phyloP scores from a whole-genome alignment of 495 filamentous ascomycete genomes.

The Penicillium crystallinum region DNA sequence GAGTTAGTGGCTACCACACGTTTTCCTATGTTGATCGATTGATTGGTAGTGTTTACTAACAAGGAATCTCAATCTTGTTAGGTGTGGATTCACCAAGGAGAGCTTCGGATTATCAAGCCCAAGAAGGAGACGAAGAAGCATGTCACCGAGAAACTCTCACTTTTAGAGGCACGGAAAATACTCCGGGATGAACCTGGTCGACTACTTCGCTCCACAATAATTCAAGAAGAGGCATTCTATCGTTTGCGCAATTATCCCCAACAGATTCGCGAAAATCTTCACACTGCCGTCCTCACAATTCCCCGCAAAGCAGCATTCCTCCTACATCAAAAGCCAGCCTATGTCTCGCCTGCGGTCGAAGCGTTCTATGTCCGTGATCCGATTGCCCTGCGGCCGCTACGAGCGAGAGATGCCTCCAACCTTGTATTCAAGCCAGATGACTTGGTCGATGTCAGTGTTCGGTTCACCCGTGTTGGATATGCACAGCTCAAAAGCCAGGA shows the following conservation, averaged over 20 bases:
- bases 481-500: conserved; percentile 88
- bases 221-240: conserved; percentile 89
- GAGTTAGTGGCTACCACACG: conserved; percentile 45
- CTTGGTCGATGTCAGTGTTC: conserved; percentile 68
- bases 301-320: conserved; percentile 81
- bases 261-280: conserved; percentile 63
- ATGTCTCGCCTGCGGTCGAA: conserved; percentile 78
- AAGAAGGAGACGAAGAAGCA: conserved; percentile 27
- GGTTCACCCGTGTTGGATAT: conserved; percentile 83
- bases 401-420: conserved; percentile 39
- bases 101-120: conserved; percentile 68
- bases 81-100: conserved; percentile 73
- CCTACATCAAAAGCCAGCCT: conserved; percentile 63
- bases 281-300: conserved; percentile 64
- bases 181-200: conserved; percentile 47
- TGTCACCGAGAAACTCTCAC: conserved; percentile 47
- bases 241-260: conserved; percentile 75
- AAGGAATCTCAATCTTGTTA: conserved; percentile 12
- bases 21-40: background rate
- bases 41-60: background rate
- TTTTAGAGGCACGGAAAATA: conserved; percentile 55
- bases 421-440: conserved; percentile 68
- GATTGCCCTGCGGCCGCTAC: conserved; percentile 63
- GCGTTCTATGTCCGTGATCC: conserved; percentile 92
- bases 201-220: conserved; percentile 58